Evolutionary conservation across 1,284 basidiomycete genomes (phyloP), one percentile per base, ranked within the genome.

Genomic region (Apiotrichum gracile): DNA sequence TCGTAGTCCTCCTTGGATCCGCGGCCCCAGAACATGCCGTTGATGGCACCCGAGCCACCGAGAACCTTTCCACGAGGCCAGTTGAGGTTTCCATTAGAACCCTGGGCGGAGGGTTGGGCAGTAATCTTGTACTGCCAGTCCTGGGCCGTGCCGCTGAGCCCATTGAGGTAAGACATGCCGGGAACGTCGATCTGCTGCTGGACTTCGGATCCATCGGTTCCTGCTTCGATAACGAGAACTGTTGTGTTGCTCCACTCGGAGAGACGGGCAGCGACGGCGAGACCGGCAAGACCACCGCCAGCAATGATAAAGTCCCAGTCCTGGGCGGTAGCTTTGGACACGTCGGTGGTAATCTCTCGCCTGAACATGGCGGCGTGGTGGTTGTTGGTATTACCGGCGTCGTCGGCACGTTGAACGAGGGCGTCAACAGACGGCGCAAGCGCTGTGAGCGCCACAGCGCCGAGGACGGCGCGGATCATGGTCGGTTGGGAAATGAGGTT

Each of bases 61-160:
- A 88, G 79, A 25, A 85, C 78, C 77, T 87, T 82, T 17, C 82
- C 82, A 54, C 84, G 77, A 0, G 84, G 81, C 83, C 84, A 86
- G 5, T 46, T 47, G 54, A 67, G 68, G 29, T 48, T 49, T 8
- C 51, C 38, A 41, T 54, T 50, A 7, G 58, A 49, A 13, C 27
- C 27, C 27, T 29, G 27, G 0, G 67, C 56, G 49, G 70, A 67
- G 34, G 49, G 26, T 71, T 87, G 85, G 1, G 77, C 60, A 0
- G 76, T 75, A 4, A 84, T 85, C 21, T 67, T 69, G 70, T 82
- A 86, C 14, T 76, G 64, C 83, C 85, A 88, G 70, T 87, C 84
- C 67, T 83, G 82, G 2, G 75, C 26, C 4, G 80, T 76, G 33
- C 75, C 76, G 21, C 66, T 67, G 7, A 76, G 53, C 6, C 63